phyloP scores from a whole-genome alignment of 164 flowering plant species.

The Kalanchoe fedtschenkoi region DNA sequence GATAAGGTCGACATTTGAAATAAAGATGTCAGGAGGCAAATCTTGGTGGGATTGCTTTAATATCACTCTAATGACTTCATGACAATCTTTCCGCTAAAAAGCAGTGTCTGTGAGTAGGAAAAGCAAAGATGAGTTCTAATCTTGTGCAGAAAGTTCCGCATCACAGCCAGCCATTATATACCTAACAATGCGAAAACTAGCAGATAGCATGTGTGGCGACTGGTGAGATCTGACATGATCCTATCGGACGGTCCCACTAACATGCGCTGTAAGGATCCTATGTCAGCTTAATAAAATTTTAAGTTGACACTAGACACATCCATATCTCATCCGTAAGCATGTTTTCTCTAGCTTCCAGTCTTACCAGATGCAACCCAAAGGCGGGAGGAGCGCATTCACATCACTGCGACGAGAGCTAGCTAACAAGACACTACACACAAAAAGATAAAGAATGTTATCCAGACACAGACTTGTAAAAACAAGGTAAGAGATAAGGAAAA shows the following conservation, averaged over 20 bases:
- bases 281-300: not conserved
- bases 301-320: not conserved
- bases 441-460: not conserved
- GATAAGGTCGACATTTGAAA: conserved; percentile 1
- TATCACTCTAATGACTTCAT: not conserved
- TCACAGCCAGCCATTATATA: not conserved
- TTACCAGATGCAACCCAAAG: not conserved
- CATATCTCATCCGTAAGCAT: not conserved
- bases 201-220: not conserved
- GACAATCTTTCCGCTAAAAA: not conserved
- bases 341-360: not conserved
- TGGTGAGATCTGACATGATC: not conserved
- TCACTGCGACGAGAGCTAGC: not conserved
- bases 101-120: not conserved
- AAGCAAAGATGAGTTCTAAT: not conserved
- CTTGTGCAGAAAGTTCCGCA: not conserved
- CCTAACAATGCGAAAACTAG: not conserved
- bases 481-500: not conserved
- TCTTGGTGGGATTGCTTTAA: conserved; percentile 3
- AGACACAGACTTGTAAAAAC: not conserved
- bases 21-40: not conserved
- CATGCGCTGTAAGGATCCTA: not conserved
- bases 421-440: not conserved
- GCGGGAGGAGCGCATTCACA: not conserved
- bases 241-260: conserved; percentile 2